Evolutionary conservation across 441 rosid genomes (phyloP).

Genomic region (Theobroma grandiflorum): DNA sequence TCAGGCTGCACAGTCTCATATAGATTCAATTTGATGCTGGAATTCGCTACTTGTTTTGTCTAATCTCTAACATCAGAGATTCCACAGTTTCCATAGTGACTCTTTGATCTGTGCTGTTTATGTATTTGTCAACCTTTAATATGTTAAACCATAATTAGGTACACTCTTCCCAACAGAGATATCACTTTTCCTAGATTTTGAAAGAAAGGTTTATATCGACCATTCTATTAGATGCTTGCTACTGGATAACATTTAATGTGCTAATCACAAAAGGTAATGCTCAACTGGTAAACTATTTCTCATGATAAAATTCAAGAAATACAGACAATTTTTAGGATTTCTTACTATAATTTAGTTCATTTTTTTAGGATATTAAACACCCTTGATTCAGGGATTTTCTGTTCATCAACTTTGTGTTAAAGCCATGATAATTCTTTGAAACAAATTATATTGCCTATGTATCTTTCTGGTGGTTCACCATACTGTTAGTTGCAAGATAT

Average conservation of each 20-base stretch:
- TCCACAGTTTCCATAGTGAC: not conserved
- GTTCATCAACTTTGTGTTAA: not conserved
- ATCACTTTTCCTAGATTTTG: not conserved
- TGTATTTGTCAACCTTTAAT: not conserved
- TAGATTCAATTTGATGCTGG: not conserved
- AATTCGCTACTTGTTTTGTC: slow-evolving; percentile 4
- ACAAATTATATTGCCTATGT: not conserved
- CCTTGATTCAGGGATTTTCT: not conserved
- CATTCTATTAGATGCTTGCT: not conserved
- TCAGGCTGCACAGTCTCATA: not conserved
- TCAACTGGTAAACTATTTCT: not conserved
- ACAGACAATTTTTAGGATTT: not conserved
- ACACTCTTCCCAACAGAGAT: not conserved
- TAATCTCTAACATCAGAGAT: slow-evolving; percentile 7
- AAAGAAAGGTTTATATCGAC: not conserved
- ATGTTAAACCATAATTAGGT: not conserved
- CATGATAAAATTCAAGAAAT: not conserved
- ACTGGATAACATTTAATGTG: not conserved
- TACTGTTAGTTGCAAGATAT: not conserved
- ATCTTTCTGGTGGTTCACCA: slow-evolving; percentile 10
- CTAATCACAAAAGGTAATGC: not conserved
- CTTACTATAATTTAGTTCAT: not conserved
- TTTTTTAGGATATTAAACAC: not conserved
- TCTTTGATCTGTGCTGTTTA: not conserved
- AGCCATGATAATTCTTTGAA: slow-evolving; percentile 13